phyloP scores from a whole-genome alignment of 2,329 filamentous ascomycete species.

The Elsinoe perseae region DNA sequence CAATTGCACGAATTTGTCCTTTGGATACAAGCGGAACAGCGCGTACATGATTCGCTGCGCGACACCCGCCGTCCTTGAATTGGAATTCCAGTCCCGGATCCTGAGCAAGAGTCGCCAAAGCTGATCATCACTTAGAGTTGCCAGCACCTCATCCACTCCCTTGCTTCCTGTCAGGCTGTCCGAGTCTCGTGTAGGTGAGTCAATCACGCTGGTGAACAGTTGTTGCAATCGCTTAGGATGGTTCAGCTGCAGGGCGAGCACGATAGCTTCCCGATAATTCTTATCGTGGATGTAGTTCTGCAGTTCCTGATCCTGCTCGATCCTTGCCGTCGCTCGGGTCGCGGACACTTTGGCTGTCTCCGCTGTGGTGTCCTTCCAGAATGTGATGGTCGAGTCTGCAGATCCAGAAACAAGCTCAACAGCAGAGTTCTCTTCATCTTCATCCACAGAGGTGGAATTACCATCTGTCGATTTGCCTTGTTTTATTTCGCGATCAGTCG shows the following conservation, averaged over 20 bases:
- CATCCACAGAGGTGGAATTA: conserved; percentile 17
- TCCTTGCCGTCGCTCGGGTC: conserved; percentile 65
- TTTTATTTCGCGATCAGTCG: conserved; percentile 30
- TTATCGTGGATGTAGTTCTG: conserved; percentile 85
- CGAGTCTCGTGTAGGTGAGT: conserved; percentile 48
- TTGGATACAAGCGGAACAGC: conserved; percentile 72
- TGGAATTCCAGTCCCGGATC: conserved; percentile 94
- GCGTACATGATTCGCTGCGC: conserved; percentile 79
- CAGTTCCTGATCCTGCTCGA: conserved; percentile 90
- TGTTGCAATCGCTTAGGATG: conserved; percentile 80
- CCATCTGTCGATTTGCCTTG: neutral
- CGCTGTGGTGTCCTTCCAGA: conserved; percentile 88
- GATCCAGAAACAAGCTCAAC: conserved; percentile 81
- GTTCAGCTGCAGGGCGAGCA: conserved; percentile 83
- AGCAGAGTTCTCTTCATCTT: conserved; percentile 24
- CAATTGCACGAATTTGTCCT: conserved; percentile 57
- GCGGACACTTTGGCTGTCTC: conserved; percentile 69
- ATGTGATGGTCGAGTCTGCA: conserved; percentile 85
- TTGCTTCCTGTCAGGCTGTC: conserved; percentile 57
- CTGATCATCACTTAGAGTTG: conserved; percentile 72
- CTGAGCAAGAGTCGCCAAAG: conserved; percentile 74
- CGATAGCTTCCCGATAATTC: conserved; percentile 88
- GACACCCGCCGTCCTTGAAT: conserved; percentile 74
- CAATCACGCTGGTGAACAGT: conserved; percentile 74
- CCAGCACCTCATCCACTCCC: conserved; percentile 74